Base-by-base conservation (phyloP, 2,329 filamentous ascomycete species). In the Scorias spongiosa region DNA sequence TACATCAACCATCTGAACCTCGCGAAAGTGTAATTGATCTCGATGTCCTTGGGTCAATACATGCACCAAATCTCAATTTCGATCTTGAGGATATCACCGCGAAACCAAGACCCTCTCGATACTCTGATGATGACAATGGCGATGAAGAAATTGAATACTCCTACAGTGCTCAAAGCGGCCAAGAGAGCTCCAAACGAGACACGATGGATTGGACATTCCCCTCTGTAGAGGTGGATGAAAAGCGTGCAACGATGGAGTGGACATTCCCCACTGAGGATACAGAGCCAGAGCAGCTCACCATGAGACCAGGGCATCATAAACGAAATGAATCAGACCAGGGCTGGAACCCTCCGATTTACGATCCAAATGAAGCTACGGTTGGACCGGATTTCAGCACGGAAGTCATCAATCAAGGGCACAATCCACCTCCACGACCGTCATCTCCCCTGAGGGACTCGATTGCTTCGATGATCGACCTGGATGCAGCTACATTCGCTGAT, bases 141-240 rank as follows among this genome's bases (percentile, higher is more conserved):
- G 59, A 65, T 26, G 61, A 64, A 36, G 62, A 67, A 11, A 56
- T 61, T 15, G 54, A 57, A n/a, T 62, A 60, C 38, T 49, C 59
- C 9, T 57, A 55, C 40, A 44, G 43, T 18, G 41, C 51, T 11
- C 54, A 56, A 41, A 63, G 57, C 37, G 63, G 60, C 32, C 42
- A 40, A 56, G 42, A 48, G 29, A 38, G 34, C 40, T 37, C 51
- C 10, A 54, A 65, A 55, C 63, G 66, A 29, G 60, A 59, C 5
- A 70, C 67, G 1, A 69, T 68, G 59, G 70, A 74, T 29, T 77
- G 72, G 72, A 73, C 67, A 10, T 75, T 75, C 48, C 70, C 71
- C 7, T 42, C 46, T 20, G 11, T 17, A 5, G 57, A 63, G 2
- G 66, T 64, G 59, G 59, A 56, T 1, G 29, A 61, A 60, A 67